Evolutionary conservation across 495 filamentous ascomycete genomes (phyloP).

Genomic region (Pseudomonodictys pantanalensis): DNA sequence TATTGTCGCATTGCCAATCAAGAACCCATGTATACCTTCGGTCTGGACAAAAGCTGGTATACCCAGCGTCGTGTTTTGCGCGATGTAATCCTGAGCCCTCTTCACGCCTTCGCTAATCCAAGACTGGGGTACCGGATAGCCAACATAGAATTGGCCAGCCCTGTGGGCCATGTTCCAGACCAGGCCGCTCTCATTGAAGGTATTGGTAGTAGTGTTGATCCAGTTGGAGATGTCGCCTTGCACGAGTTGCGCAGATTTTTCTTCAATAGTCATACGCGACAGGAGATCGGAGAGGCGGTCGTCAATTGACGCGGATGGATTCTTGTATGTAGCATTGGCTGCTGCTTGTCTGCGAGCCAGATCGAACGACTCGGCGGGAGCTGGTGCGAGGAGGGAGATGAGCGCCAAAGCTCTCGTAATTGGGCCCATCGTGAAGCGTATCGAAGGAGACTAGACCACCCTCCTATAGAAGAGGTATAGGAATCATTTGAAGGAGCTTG

Average conservation of each 20-base stretch:
- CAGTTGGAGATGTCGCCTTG: conserved; percentile 66
- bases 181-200: conserved; percentile 62
- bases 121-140: conserved; percentile 60
- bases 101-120: conserved; percentile 60
- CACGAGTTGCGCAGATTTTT: conserved; percentile 63
- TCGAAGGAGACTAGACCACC: too few species aligned
- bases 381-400: not conserved
- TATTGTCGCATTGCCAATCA: conserved; percentile 68
- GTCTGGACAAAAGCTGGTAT: conserved; percentile 62
- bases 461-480: too few species aligned
- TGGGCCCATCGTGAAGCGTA: not conserved
- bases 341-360: conserved; percentile 9
- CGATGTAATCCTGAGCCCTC: conserved; percentile 61
- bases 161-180: conserved; percentile 61
- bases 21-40: conserved; percentile 67
- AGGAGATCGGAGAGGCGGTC: conserved; percentile 62
- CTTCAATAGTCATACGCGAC: conserved; percentile 65
- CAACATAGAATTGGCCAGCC: conserved; percentile 67
- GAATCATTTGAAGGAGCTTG: too few species aligned
- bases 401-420: not conserved
- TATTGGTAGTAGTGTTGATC: conserved; percentile 57
- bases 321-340: conserved; percentile 52
- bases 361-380: conserved; percentile 3
- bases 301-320: conserved; percentile 58
- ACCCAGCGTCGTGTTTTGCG: conserved; percentile 56